phyloP scores from a whole-genome alignment of 2,329 filamentous ascomycete species.

The Sarocladiaceae sp. region DNA sequence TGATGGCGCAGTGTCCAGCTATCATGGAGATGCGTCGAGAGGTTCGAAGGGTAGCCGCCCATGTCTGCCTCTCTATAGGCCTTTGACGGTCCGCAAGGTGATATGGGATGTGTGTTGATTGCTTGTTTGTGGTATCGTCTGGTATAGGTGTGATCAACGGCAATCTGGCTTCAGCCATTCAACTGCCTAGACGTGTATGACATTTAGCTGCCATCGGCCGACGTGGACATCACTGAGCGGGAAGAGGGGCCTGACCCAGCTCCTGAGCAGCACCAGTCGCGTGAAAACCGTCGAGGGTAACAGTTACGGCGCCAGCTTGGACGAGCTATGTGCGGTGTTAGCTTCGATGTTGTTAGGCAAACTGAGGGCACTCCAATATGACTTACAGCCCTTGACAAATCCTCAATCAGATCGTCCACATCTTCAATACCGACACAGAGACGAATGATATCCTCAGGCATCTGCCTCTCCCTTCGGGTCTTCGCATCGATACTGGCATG shows the following conservation, averaged over 20 bases:
- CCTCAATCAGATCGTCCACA: slow-evolving; percentile 82
- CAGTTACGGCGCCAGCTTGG: slow-evolving; percentile 85
- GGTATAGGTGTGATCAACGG: too few relatives aligned
- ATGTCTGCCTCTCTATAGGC: too few relatives aligned
- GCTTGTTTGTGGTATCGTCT: too few relatives aligned
- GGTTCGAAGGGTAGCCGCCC: neutral
- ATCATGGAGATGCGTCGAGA: too few relatives aligned
- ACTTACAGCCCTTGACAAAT: slow-evolving; percentile 83
- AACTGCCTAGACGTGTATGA: too few relatives aligned
- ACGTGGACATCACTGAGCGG: slow-evolving; percentile 2
- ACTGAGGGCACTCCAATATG: neutral
- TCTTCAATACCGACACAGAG: slow-evolving; percentile 97
- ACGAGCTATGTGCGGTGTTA: slow-evolving; percentile 55
- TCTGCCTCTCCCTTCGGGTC: slow-evolving; percentile 77
- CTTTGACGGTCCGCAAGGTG: too few relatives aligned
- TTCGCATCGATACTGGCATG: slow-evolving; percentile 97
- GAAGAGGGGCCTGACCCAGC: neutral
- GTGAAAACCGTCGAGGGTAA: slow-evolving; percentile 76
- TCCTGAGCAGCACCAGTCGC: slow-evolving; percentile 40
- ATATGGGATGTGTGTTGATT: too few relatives aligned
- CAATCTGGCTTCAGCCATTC: too few relatives aligned
- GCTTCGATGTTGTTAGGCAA: neutral
- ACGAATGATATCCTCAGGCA: slow-evolving; percentile 95
- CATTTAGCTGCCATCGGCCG: neutral
- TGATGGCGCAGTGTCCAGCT: neutral